These are phyloP conservation scores for Yamadazyma endophytica DNA, from an alignment of 805 yeast genomes.

Conservation along the genomic window DNA sequence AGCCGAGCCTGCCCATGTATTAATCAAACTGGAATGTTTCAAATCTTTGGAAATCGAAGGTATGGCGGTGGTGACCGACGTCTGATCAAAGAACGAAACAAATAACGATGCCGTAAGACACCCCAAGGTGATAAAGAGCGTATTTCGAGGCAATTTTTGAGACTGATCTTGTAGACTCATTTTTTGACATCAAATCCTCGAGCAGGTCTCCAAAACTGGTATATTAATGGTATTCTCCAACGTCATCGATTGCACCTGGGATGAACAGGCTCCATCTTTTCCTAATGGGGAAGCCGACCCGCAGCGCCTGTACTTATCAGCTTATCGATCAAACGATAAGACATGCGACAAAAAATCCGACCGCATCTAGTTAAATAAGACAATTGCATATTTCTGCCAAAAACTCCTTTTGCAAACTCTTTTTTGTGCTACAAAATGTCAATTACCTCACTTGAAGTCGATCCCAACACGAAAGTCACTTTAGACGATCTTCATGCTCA, in stretches of 20 bases:
- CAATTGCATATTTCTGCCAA: too few relatives aligned
- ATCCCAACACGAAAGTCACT: constrained; percentile 9
- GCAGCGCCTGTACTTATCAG: too few relatives aligned
- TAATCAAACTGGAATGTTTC: constrained; percentile 38
- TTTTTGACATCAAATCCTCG: too few relatives aligned
- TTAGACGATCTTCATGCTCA: constrained; percentile 10
- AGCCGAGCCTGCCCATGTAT: constrained; percentile 67
- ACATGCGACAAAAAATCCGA: too few relatives aligned
- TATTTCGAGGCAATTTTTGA: constrained; percentile 7
- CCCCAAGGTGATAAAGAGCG: constrained; percentile 6
- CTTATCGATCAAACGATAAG: too few relatives aligned
- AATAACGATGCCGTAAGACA: constrained; percentile 16
- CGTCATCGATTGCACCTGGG: too few relatives aligned
- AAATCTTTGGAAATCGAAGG: constrained; percentile 42
- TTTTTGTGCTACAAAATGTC: constrained; percentile 6
- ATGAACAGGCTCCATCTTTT: too few relatives aligned
- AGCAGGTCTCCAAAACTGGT: too few relatives aligned
- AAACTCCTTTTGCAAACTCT: too few relatives aligned
- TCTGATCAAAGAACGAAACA: constrained; percentile 43
- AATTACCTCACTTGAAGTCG: constrained; percentile 9
- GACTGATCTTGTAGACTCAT: constrained; percentile 7
- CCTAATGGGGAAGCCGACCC: too few relatives aligned
- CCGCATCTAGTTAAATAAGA: too few relatives aligned
- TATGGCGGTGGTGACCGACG: constrained; percentile 42
- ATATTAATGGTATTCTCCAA: too few relatives aligned